phyloP scores from a whole-genome alignment of 208 protist genomes.

The Angomonas deanei region DNA sequence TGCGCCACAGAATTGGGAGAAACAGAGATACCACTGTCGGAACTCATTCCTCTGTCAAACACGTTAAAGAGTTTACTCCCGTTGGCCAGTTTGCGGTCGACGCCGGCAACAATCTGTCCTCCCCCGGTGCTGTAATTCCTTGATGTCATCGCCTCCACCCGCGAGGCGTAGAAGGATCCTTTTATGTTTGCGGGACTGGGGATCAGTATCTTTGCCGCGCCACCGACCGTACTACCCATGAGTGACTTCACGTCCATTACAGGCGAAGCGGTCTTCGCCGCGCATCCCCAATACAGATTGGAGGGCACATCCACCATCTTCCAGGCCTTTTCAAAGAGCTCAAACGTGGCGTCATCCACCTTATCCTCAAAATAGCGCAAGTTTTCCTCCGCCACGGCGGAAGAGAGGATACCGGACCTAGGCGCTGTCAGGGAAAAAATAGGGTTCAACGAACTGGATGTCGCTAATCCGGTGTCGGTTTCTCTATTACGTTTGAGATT shows the following conservation, averaged over 20 bases:
- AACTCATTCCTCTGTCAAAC: slow-evolving; percentile 8
- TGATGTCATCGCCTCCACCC: slow-evolving; percentile 46
- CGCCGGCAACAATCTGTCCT: slow-evolving; percentile 37
- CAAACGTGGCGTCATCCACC: slow-evolving; percentile 28
- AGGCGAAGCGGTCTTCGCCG: slow-evolving; percentile 1
- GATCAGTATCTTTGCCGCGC: neutral
- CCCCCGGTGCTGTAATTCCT: slow-evolving; percentile 37
- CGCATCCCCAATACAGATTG: slow-evolving; percentile 59
- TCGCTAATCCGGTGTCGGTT: too few relatives aligned
- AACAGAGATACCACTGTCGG: neutral
- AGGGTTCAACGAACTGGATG: slow-evolving; percentile 33
- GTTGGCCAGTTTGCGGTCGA: slow-evolving; percentile 34
- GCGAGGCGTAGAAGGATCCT: slow-evolving; percentile 52
- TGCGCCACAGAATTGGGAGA: slow-evolving; percentile 11
- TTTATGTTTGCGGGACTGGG: slow-evolving; percentile 40
- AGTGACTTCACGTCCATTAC: neutral
- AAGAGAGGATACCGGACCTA: slow-evolving; percentile 35
- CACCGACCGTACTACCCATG: slow-evolving; percentile 4
- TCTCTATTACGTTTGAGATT: too few relatives aligned
- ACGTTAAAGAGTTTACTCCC: slow-evolving; percentile 75
- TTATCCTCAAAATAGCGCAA: slow-evolving; percentile 15
- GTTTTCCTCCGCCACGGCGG: slow-evolving; percentile 5
- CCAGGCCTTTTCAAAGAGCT: slow-evolving; percentile 36
- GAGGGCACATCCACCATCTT: slow-evolving; percentile 42
- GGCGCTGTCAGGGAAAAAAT: slow-evolving; percentile 66